These are phyloP conservation scores for Boletus mariae DNA, from an alignment of 1,284 basidiomycete species.

Conservation along the genomic window DNA sequence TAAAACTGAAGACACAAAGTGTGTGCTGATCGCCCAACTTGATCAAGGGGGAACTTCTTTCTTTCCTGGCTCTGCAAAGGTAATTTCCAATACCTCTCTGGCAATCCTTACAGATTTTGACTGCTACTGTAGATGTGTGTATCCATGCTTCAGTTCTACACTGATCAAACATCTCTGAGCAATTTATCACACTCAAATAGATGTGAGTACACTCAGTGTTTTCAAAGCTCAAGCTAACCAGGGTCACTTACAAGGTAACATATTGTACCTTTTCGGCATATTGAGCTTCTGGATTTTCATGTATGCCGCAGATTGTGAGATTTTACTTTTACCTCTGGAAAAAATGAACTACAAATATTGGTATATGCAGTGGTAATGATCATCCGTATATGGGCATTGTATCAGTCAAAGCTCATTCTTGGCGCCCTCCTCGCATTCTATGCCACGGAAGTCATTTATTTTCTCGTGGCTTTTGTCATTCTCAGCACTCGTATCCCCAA, in stretches of 20 bases:
- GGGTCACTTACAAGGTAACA: neutral
- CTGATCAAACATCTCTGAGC: neutral
- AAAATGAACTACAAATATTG: neutral
- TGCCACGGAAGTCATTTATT: neutral
- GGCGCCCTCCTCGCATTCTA: neutral
- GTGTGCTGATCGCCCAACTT: too few relatives aligned
- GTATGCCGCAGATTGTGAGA: neutral
- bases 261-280: neutral
- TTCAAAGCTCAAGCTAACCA: neutral
- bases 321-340: neutral
- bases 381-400: neutral
- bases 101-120: too few relatives aligned
- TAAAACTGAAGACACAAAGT: too few relatives aligned
- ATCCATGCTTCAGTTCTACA: neutral
- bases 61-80: neutral
- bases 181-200: neutral
- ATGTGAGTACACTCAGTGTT: neutral
- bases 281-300: neutral
- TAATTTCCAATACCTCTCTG: neutral
- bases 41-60: neutral
- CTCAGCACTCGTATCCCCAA: neutral
- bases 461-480: neutral
- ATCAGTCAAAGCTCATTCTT: neutral
- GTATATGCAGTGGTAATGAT: neutral
- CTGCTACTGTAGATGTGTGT: neutral